Conservation (phyloP, 805 yeast genomes). For the Martiniozyma abietophila region DNA sequence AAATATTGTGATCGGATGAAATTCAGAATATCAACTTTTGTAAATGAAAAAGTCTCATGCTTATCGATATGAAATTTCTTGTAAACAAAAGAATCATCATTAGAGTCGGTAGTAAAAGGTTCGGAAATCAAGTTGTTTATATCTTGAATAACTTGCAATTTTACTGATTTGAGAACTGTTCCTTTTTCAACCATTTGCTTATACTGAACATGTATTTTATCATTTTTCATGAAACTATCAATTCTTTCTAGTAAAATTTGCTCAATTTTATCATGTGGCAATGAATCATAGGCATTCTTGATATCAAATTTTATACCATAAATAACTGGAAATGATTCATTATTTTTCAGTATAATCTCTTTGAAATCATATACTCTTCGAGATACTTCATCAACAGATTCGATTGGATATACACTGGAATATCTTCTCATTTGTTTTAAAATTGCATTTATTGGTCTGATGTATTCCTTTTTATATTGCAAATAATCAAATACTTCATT, state of each 20-base stretch:
- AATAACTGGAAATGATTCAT: constrained; percentile 26
- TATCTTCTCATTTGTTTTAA: constrained; percentile 15
- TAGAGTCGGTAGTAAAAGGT: background rate
- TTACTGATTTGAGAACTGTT: constrained; percentile 1
- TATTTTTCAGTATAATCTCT: constrained; percentile 13
- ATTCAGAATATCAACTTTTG: constrained; percentile 34
- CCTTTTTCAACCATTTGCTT: constrained; percentile 5
- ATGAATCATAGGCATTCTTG: constrained; percentile 64
- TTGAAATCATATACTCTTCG: constrained; percentile 31
- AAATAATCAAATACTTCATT: constrained; percentile 27
- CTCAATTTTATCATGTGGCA: constrained; percentile 36
- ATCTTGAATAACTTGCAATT: constrained; percentile 8
- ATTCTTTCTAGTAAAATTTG: constrained; percentile 13
- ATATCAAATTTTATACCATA: constrained; percentile 67
- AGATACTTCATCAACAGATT: constrained; percentile 39
- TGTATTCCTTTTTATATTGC: constrained; percentile 27
- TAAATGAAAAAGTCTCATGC: constrained; percentile 21
- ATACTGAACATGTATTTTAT: constrained; percentile 10
- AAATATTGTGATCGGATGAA: constrained; percentile 44
- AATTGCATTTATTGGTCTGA: constrained; percentile 35
- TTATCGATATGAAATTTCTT: constrained; percentile 9
- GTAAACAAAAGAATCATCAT: too few species aligned
- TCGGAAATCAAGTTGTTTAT: constrained; percentile 7
- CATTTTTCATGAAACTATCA: constrained; percentile 14
- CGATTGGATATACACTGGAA: constrained; percentile 4